A percentile compares a stretch with the other conserved stretches of the same genome.
phyloP scores from a whole-genome alignment of 2,329 filamentous ascomycete species.

The Penicillium fuscoglaucum region DNA sequence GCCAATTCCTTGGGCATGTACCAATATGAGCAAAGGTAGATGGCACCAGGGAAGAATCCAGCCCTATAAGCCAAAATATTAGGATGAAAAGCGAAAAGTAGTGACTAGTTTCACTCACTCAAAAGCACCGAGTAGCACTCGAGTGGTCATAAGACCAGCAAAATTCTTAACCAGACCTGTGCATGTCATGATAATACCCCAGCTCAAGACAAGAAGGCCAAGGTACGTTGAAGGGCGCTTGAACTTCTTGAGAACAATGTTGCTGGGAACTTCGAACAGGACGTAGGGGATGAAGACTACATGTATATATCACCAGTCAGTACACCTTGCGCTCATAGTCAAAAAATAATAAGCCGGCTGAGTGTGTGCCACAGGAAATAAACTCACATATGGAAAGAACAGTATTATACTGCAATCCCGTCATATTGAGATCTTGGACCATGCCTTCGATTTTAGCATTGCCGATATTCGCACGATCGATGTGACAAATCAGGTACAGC shows the following conservation, averaged over 20 bases:
- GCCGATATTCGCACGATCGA: constrained; percentile 22
- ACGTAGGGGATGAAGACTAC: constrained; percentile 19
- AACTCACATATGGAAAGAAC: constrained; percentile 12
- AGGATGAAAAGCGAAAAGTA: not conserved
- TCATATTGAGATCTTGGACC: constrained; percentile 13
- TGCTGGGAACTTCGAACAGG: constrained; percentile 20
- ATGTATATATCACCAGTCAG: not conserved
- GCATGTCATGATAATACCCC: constrained; percentile 20
- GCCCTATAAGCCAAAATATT: constrained; percentile 6
- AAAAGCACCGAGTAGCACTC: constrained; percentile 17
- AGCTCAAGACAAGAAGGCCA: constrained; percentile 14
- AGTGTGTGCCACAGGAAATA: not conserved
- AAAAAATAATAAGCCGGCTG: fast-evolving
- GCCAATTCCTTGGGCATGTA: constrained; percentile 23
- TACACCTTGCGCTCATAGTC: not conserved
- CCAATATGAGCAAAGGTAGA: constrained; percentile 29
- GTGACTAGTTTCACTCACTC: constrained; percentile 6
- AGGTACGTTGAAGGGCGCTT: constrained; percentile 18
- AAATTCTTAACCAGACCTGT: constrained; percentile 21
- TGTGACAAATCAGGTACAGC: constrained; percentile 18
- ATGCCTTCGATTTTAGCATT: constrained; percentile 23
- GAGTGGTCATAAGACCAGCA: constrained; percentile 12
- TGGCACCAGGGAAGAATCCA: constrained; percentile 28
- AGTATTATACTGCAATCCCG: constrained; percentile 20
- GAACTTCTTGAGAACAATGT: constrained; percentile 19